Evolutionary conservation across 2,329 filamentous ascomycete species (phyloP).

Genomic region (Epichloe scottii): DNA sequence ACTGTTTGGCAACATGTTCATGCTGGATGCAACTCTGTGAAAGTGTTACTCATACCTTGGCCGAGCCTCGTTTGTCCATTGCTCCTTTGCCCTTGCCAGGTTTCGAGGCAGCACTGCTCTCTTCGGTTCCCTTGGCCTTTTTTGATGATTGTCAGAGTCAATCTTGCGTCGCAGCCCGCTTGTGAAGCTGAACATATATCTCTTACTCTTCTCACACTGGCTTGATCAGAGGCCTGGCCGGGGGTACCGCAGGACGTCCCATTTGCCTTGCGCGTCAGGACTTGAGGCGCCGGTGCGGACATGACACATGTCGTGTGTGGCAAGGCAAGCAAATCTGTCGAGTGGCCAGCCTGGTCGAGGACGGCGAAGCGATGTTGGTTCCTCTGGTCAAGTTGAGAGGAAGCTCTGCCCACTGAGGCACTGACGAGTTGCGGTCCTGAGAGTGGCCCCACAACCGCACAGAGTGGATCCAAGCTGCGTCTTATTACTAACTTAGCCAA

Average conservation of each 20-base stretch:
- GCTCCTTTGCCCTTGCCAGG: conserved; percentile 14
- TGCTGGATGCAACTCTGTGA: background rate
- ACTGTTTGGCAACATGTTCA: background rate
- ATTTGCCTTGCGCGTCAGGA: conserved; percentile 24
- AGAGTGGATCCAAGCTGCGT: background rate
- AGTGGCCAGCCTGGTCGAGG: background rate
- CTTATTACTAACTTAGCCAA: no score
- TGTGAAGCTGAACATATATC: background rate
- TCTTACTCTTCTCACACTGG: conserved; percentile 14
- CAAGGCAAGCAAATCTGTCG: background rate
- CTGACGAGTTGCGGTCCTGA: no score
- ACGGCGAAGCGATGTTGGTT: background rate
- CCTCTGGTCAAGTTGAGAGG: background rate
- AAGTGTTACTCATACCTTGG: conserved; percentile 14
- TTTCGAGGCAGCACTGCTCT: conserved; percentile 11
- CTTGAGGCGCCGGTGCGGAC: conserved; percentile 23
- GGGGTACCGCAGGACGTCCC: conserved; percentile 14
- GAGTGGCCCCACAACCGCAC: no score
- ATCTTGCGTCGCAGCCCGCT: background rate
- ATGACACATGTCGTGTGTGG: conserved; percentile 19
- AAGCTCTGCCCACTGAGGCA: background rate
- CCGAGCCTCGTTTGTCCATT: conserved; percentile 15
- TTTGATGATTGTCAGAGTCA: background rate
- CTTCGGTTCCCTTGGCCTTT: conserved; percentile 14
- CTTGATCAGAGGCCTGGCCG: conserved; percentile 10